Conservation (phyloP, 2,329 filamentous ascomycete genomes). For the Nigrospora osmanthi region DNA sequence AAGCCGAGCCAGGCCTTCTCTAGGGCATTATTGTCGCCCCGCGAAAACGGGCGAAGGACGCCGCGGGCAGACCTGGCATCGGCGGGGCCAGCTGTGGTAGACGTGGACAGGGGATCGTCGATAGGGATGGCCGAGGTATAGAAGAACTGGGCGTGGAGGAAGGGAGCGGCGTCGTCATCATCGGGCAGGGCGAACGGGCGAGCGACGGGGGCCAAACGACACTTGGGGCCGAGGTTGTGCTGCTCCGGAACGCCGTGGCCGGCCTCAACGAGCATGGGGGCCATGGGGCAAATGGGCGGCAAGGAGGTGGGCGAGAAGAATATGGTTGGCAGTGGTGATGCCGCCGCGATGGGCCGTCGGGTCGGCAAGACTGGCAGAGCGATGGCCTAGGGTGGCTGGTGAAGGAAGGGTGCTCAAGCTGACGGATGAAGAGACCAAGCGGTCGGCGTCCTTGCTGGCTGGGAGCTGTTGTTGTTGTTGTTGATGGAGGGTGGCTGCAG, state of each 20-base stretch:
- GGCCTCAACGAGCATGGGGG: no score
- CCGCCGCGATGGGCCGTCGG: no score
- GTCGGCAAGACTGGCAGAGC: no score
- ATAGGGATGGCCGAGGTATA: slow-evolving; percentile 77
- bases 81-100: slow-evolving; percentile 40
- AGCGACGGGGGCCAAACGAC: slow-evolving; percentile 43
- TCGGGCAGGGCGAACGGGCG: slow-evolving; percentile 22
- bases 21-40: slow-evolving; percentile 69
- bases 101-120: slow-evolving; percentile 76
- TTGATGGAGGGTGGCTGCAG: no score
- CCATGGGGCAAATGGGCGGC: no score
- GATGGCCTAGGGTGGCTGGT: no score
- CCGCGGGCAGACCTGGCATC: slow-evolving; percentile 46
- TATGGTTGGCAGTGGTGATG: no score
- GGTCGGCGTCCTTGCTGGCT: no score
- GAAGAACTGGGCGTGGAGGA: slow-evolving; percentile 69
- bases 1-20: slow-evolving; percentile 71
- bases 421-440: no score
- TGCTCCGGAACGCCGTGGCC: background rate
- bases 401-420: no score
- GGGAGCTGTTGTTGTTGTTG: no score
- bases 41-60: slow-evolving; percentile 69
- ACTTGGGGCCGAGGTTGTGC: slow-evolving; percentile 55
- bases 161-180: slow-evolving; percentile 43
- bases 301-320: no score